phyloP scores from a whole-genome alignment of 345 rosid species.

The Hirschfeldia incana region DNA sequence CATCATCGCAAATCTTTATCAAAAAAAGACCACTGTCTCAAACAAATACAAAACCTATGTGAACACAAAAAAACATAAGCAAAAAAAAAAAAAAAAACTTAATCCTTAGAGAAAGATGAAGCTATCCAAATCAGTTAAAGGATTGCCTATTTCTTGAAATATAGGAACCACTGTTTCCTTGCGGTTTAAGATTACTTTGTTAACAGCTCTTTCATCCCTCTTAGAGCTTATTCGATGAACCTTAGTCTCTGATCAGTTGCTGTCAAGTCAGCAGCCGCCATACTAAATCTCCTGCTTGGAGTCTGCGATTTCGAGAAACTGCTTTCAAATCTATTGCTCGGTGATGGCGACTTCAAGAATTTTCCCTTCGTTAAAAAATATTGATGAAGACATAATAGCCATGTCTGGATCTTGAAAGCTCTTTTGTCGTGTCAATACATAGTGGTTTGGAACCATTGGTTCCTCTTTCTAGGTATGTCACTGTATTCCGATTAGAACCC shows the following conservation, averaged over 20 bases:
- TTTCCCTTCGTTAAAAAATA: conserved; percentile 34
- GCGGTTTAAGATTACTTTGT: conserved; percentile 40
- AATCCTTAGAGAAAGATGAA: conserved; percentile 46
- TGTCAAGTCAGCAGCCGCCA: conserved; percentile 24
- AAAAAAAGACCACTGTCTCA: too few relatives aligned
- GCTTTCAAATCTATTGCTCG: too few relatives aligned
- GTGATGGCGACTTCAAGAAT: conserved; percentile 13
- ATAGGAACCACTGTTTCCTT: conserved; percentile 33
- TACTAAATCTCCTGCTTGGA: conserved; percentile 3
- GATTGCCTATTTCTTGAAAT: conserved; percentile 65
- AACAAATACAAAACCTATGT: too few relatives aligned
- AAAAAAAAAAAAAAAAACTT: too few relatives aligned
- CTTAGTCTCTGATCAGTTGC: conserved; percentile 47
- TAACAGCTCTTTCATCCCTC: conserved; percentile 48
- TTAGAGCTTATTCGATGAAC: conserved; percentile 57
- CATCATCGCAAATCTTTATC: too few relatives aligned
- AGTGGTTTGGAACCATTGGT: conserved; percentile 29
- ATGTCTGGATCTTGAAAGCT: conserved; percentile 51
- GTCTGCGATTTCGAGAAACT: not conserved
- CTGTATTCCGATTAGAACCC: too few relatives aligned
- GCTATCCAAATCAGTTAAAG: conserved; percentile 84
- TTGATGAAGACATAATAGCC: conserved; percentile 17
- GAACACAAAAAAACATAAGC: too few relatives aligned
- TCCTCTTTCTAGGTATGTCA: conserved; percentile 13
- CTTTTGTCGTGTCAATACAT: conserved; percentile 54